Conservation (phyloP, 495 filamentous ascomycete species). For the Penicillium egyptiacum region DNA sequence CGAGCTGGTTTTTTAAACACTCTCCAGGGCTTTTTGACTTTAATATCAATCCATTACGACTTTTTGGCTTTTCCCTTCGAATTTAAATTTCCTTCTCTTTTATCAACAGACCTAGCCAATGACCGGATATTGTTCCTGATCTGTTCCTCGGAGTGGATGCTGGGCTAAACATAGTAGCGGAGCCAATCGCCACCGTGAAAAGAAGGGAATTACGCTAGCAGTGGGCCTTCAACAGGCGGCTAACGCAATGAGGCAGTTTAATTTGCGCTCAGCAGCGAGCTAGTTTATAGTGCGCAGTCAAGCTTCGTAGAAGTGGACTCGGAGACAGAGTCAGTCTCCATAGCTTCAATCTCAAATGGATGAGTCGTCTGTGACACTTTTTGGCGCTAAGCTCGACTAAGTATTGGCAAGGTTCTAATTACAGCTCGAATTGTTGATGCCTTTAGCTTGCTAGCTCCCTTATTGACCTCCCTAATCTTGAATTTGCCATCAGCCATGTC, state of each 20-base stretch:
- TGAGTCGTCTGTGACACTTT: not conserved
- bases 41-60: not conserved
- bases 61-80: not conserved
- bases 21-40: not conserved
- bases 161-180: not conserved
- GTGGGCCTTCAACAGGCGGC: not conserved
- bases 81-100: not conserved
- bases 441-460: constrained; percentile 3
- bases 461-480: constrained; percentile 11
- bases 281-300: constrained; percentile 3
- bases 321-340: constrained; percentile 3
- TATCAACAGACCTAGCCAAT: not conserved
- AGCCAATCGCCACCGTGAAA: not conserved
- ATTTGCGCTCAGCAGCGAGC: not conserved
- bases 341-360: constrained; percentile 1
- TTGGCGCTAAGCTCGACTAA: constrained; percentile 5
- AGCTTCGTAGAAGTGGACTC: constrained; percentile 3
- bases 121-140: not conserved
- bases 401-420: constrained; percentile 9
- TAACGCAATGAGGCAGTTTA: not conserved
- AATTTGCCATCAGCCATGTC: not conserved
- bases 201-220: not conserved
- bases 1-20: not conserved
- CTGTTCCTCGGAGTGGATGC: not conserved
- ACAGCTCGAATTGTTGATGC: not conserved